Evolutionary conservation across 2,329 filamentous ascomycete species (phyloP).

Genomic region (Tolypocladium pustulatum): DNA sequence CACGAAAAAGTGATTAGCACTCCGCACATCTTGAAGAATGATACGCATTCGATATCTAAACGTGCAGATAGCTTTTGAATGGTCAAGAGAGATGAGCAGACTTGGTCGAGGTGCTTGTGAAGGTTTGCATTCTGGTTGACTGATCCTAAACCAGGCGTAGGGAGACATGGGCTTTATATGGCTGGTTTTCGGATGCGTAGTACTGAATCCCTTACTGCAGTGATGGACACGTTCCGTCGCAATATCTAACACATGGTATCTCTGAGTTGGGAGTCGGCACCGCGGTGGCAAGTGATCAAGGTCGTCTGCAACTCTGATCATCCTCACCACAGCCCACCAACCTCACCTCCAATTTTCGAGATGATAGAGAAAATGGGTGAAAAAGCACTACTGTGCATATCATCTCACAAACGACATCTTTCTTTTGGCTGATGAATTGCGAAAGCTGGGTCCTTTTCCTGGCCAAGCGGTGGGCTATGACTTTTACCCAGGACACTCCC

Average conservation of each 20-base stretch:
- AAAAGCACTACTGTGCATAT: background rate
- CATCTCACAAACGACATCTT: background rate
- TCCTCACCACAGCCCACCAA: background rate
- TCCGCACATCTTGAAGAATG: background rate
- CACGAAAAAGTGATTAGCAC: background rate
- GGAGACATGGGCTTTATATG: background rate
- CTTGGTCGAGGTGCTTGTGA: background rate
- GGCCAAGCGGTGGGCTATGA: background rate
- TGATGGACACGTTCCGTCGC: background rate
- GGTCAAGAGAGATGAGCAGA: background rate
- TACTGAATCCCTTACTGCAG: background rate
- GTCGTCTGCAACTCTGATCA: background rate
- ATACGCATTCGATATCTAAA: background rate
- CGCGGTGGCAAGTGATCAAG: background rate
- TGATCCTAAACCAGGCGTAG: background rate
- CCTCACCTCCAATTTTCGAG: background rate
- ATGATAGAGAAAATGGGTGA: background rate
- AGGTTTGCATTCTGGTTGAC: background rate
- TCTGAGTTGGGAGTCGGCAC: background rate
- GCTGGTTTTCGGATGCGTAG: background rate
- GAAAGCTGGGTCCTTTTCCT: background rate
- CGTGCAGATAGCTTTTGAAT: background rate
- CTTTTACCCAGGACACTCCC: no score
- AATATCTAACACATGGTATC: background rate
- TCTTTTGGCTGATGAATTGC: background rate